phyloP scores from a whole-genome alignment of 208 protist genomes.

The Polymyxa betae region DNA sequence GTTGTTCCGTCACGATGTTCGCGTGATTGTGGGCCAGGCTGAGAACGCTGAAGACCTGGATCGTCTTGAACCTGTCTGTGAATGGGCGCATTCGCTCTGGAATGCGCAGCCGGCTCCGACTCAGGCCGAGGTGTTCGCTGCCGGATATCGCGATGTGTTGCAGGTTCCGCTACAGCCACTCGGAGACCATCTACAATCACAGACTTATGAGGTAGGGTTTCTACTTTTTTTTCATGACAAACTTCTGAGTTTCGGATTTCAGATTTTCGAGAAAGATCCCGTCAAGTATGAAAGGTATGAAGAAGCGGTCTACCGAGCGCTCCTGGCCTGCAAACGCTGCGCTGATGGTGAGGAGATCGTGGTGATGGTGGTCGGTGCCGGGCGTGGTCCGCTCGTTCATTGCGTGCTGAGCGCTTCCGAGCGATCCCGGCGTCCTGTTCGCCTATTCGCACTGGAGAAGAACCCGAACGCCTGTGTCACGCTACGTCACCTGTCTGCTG shows the following conservation, averaged over 20 bases:
- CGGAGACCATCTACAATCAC: conserved; percentile 91
- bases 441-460: conserved; percentile 94
- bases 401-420: conserved; percentile 47
- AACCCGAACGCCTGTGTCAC: conserved; percentile 92
- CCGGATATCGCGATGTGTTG: conserved; percentile 74
- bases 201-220: conserved; percentile 85
- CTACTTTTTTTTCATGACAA: not conserved
- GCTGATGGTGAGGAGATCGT: conserved; percentile 50
- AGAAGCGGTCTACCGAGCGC: conserved; percentile 73
- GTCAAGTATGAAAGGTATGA: conserved; percentile 93
- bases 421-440: not conserved
- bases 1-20: not conserved
- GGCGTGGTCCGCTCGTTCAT: conserved; percentile 80
- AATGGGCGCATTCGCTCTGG: not conserved
- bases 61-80: not conserved
- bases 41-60: not conserved
- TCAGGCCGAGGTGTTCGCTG: not conserved
- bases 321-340: not conserved
- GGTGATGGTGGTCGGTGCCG: conserved; percentile 93
- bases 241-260: not conserved
- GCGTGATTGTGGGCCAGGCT: not conserved
- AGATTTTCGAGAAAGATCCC: conserved; percentile 93
- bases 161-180: conserved; percentile 94
- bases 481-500: conserved; percentile 63
- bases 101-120: not conserved